Base-by-base conservation (phyloP, 768 basidiomycete species). In the Paxillus ammoniavirescens region DNA sequence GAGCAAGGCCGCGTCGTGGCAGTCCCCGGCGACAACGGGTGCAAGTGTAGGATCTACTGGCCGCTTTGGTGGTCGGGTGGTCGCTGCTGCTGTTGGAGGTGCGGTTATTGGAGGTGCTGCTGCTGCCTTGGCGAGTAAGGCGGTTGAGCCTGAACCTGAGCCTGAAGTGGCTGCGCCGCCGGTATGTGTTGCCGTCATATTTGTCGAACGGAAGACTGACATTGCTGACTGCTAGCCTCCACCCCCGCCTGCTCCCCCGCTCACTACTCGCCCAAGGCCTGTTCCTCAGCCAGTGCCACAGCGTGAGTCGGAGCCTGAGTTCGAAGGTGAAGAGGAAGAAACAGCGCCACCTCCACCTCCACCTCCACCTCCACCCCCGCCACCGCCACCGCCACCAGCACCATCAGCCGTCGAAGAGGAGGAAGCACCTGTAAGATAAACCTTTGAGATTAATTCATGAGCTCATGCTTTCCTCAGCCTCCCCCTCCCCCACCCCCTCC, bases 1-100 rank as follows among this genome's bases (percentile, higher is more conserved):
- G 43, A 91, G 89, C 62, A 83, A 76, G 42, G 73, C 75, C 42
- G 83, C 86, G 1, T 77, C 77, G 14, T 77, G 77, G 62, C 68
- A 72, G 41, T 61, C 77, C 5, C 66, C 79, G 0, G 60, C 72
- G 2, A 62, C 70, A 18, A 64, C 75, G 8, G 59, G 65, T 8
- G 40, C 64, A 0, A 73, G 69, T 30, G 65, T 72, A 0, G 67
- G 72, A 3, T 74, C 81, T 51, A 77, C 74, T 42, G 76, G 71
- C 45, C 26, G 73, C 70, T 42, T 70, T 36, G 66, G 70, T 46
- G 67, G 61, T 63, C 68, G 38, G 61, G 52, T 40, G 64, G 63
- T 26, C 21, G 52, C 55, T 4, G 52, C 73, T n/a, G 71, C 68
- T 23, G 69, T 67, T 21, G 71, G 71, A 4, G 66, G 69, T 17